Base-by-base conservation (phyloP, 1,284 basidiomycete species). In the Puccinia triticina region DNA sequence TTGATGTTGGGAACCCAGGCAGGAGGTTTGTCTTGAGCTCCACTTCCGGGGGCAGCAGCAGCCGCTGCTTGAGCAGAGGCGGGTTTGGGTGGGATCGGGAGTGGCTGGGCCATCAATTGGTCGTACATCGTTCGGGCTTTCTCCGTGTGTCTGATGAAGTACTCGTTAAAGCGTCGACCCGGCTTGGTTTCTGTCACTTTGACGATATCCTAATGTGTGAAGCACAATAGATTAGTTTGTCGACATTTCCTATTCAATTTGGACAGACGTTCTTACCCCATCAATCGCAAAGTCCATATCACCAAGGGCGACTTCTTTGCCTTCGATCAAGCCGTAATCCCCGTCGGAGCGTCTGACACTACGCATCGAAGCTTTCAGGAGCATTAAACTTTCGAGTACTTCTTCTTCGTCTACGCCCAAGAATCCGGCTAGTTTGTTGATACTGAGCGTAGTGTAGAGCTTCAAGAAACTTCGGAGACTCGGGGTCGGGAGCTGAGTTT, bases 201-300 rank as follows among this genome's bases (percentile, higher is more conserved):
- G 0, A 81, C 71, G 48, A 81, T 74, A 26, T 74, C 59, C 79
- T 81, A 46, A 50, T 40, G 40, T 59, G n/a, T 21, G 59, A 26
- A 37, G 29, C 18, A 72, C 34, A 61, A 23, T 12, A 61, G 75
- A 26, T 75, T 11, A 43, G 55, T 26, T 32, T 2, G n/a, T 12
- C 1, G 10, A 8, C 32, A 29, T 53, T 48, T 40, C n/a, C 16
- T 26, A 14, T 7, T 50, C n/a, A 37, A 80, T 34, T 61, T 43
- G 8, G 2, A 43, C 32, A 61, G 48, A n/a, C 8, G 50, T 43
- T 88, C 91, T 85, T 85, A 94, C 94, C 88, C 93, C 93, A 84
- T 96, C 92, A 85, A 98, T 96, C 82, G 93, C 93, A 86, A 98
- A 98, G 88, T 97, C 96, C 85, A 98, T 88, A 88, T 98, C 96